A percentile compares a stretch with the other conserved stretches of the same genome.
phyloP scores from a whole-genome alignment of 192 early-diverging fungal genomes.

The Ambispora gerdemannii region DNA sequence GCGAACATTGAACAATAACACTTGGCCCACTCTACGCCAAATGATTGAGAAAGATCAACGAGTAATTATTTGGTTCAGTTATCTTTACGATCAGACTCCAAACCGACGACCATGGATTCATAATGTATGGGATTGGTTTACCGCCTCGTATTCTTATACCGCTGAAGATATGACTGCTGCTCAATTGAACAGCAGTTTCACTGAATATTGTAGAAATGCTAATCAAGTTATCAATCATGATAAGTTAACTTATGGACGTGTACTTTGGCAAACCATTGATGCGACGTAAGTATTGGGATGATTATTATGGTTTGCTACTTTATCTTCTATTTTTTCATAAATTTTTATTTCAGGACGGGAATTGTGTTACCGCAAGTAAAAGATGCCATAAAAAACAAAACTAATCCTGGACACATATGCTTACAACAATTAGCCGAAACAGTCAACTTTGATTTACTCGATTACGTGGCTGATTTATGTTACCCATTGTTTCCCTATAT shows the following conservation, averaged over 20 bases:
- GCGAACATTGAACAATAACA: neutral
- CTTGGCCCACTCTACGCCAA: slow-evolving; percentile 37
- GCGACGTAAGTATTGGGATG: slow-evolving; percentile 35
- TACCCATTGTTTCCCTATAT: slow-evolving; percentile 38
- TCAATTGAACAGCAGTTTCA: slow-evolving; percentile 36
- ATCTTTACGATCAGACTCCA: slow-evolving; percentile 29
- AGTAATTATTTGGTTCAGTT: slow-evolving; percentile 36
- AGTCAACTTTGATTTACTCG: slow-evolving; percentile 32
- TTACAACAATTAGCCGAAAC: slow-evolving; percentile 33
- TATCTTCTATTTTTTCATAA: neutral
- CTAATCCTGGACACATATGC: slow-evolving; percentile 18
- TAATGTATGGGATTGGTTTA: slow-evolving; percentile 33
- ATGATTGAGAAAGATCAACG: slow-evolving; percentile 40
- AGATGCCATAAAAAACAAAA: neutral
- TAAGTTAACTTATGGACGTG: slow-evolving; percentile 13
- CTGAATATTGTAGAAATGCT: slow-evolving; percentile 27
- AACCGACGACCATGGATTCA: slow-evolving; percentile 38
- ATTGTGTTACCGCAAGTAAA: neutral
- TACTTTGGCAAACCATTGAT: slow-evolving; percentile 42
- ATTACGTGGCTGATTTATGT: slow-evolving; percentile 30
- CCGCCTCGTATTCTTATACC: slow-evolving; percentile 35
- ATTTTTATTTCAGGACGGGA: neutral
- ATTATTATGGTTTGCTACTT: neutral
- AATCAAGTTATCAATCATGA: slow-evolving; percentile 11
- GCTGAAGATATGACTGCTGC: slow-evolving; percentile 19